Evolutionary conservation across 1,139 yeast species (phyloP).

Genomic region (Protomyces inundatus): DNA sequence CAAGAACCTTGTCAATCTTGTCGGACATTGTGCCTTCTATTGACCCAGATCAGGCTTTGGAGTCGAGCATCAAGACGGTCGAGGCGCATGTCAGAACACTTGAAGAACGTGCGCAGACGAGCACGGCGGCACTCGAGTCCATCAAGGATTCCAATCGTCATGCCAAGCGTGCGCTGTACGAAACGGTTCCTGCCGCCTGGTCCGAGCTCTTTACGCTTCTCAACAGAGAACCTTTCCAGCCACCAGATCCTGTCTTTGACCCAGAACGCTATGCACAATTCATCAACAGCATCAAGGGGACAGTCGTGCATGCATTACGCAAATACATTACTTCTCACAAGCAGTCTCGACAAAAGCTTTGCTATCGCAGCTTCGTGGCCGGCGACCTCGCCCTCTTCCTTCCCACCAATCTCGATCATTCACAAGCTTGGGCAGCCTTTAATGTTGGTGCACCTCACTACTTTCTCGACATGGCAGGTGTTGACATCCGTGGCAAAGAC

Average conservation of each 20-base stretch:
- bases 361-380: constrained; percentile 47
- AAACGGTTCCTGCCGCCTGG: constrained; percentile 9
- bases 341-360: constrained; percentile 40
- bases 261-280: not conserved
- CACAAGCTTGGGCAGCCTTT: constrained; percentile 26
- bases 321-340: constrained; percentile 20
- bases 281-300: not conserved
- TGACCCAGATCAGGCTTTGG: not conserved
- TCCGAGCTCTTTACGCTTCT: constrained; percentile 8
- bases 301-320: constrained; percentile 8
- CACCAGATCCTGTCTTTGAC: not conserved
- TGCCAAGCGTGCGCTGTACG: not conserved
- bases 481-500: constrained; percentile 13
- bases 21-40: not conserved
- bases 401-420: constrained; percentile 46
- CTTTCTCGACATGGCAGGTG: constrained; percentile 20
- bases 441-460: constrained; percentile 25
- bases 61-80: not conserved
- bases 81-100: not conserved
- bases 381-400: constrained; percentile 54
- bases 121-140: not conserved
- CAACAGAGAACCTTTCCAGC: not conserved
- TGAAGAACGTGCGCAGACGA: not conserved
- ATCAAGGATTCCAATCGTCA: not conserved
- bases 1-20: not conserved